Base-by-base conservation (phyloP, 495 filamentous ascomycete species). In the Darksidea phi region DNA sequence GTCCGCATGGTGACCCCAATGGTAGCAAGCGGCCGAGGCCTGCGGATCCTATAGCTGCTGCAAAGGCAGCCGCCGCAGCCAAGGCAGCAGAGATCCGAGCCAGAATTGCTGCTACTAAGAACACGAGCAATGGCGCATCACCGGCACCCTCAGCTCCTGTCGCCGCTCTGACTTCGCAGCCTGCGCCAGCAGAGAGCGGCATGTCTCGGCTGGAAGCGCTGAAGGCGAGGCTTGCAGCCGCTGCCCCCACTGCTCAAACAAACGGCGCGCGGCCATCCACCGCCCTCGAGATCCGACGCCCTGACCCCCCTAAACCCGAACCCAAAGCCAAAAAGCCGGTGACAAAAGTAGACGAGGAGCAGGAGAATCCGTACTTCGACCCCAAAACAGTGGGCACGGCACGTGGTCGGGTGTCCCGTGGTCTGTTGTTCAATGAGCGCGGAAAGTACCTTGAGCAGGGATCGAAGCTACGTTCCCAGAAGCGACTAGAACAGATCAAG, bases 401-500 rank as follows among this genome's bases (percentile, higher is more conserved):
- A 66, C 80, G 79, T 21, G 81, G 20, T 13, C 26, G 90, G 37
- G 77, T 87, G 53, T 78, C 88, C 1, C 84, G 88, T 43, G 84
- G 90, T 65, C 81, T 98, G 18, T 73, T 90, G 11, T 97, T 98
- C 80, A 95, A 97, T 74, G 86, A 92, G 67, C 96, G 96, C 72
- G 94, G 94, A 50, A 97, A 97, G 81, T 97, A 95, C 68, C 95
- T 97, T 52, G 85, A 88, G 61, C 93, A 97, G 72, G 95, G 88
- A 1, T 90, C 88, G 71, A 91, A 90, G 61, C 77, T 96, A 20
- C 84, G 94, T 45, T 80, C 89, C 61, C 90, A 96, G 74, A 90
- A 87, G 8, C 32, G 57, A 66, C 78, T 99, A 43, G 94, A 97
- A 78, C 87, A 84, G 37, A 91, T 97, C 87, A 97, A 97, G 73